Conservation (phyloP, 148 eudicot species). For the Tetragonia tetragonoides region DNA sequence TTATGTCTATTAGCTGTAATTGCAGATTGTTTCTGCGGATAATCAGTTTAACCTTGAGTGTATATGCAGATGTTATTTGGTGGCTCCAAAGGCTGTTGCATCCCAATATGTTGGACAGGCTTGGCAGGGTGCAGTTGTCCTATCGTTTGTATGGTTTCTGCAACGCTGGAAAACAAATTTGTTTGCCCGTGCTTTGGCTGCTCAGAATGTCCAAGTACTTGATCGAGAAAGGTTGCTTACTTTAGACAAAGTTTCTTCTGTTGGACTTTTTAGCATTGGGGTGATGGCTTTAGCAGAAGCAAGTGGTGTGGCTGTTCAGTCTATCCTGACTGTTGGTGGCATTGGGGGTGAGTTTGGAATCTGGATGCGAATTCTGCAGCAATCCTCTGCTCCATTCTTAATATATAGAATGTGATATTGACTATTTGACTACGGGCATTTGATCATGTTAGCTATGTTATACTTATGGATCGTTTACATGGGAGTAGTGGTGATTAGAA, state of each 20-base stretch:
- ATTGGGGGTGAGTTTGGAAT: constrained; percentile 70
- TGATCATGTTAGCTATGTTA: background rate
- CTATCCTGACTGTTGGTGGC: constrained; percentile 92
- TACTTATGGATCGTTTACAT: background rate
- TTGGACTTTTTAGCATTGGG: constrained; percentile 77
- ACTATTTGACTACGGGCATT: background rate
- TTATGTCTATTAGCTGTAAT: background rate
- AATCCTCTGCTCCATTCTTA: constrained; percentile 4
- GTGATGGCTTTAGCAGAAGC: constrained; percentile 90
- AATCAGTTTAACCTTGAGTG: constrained; percentile 7
- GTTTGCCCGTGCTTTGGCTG: constrained; percentile 60
- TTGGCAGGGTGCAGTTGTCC: constrained; percentile 74
- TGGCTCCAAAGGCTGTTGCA: constrained; percentile 69
- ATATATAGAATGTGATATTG: background rate
- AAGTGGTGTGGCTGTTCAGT: constrained; percentile 95
- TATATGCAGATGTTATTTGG: constrained; percentile 59
- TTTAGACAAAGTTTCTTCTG: constrained; percentile 72
- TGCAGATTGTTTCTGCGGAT: background rate
- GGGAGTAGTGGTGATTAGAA: no score
- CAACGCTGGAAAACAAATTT: constrained; percentile 86
- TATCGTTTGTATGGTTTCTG: constrained; percentile 89
- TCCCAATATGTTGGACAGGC: constrained; percentile 58
- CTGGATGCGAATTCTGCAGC: background rate
- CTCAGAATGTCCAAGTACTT: constrained; percentile 30
- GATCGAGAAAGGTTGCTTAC: constrained; percentile 70